These are phyloP conservation scores for Linum usitatissimum DNA, from an alignment of 345 rosid genomes.

Conservation along the genomic window DNA sequence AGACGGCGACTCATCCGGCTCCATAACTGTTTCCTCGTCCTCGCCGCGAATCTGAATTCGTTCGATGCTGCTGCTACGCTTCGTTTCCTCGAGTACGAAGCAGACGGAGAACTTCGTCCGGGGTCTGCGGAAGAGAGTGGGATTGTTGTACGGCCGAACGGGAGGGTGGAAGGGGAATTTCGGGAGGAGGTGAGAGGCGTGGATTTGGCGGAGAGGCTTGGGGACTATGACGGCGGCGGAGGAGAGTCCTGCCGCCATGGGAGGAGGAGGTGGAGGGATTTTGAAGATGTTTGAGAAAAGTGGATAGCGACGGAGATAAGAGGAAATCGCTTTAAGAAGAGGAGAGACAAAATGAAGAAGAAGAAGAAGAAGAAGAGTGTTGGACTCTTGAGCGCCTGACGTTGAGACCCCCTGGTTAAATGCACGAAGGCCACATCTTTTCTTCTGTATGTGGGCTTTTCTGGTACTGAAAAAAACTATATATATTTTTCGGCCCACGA, in stretches of 20 bases:
- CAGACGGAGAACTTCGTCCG: conserved; percentile 35
- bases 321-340: neutral
- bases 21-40: neutral
- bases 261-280: conserved; percentile 1
- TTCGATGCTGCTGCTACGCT: conserved; percentile 13
- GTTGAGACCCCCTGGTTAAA: conserved; percentile 11
- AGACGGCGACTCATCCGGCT: neutral
- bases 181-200: conserved; percentile 18
- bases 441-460: neutral
- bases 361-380: conserved; percentile 3
- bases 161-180: conserved; percentile 22
- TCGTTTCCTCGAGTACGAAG: conserved; percentile 51
- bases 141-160: conserved; percentile 3
- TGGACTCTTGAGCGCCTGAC: neutral
- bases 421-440: conserved; percentile 35
- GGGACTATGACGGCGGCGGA: conserved; percentile 35
- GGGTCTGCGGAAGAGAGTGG: neutral
- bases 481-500: neutral
- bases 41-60: conserved; percentile 10
- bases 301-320: neutral
- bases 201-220: conserved; percentile 28
- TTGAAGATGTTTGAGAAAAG: neutral
- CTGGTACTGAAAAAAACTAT: neutral
- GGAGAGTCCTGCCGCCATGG: conserved; percentile 64
- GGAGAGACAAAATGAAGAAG: no score